These are phyloP conservation scores for Priceomyces carsonii DNA, from an alignment of 805 yeast genomes.

Conservation along the genomic window DNA sequence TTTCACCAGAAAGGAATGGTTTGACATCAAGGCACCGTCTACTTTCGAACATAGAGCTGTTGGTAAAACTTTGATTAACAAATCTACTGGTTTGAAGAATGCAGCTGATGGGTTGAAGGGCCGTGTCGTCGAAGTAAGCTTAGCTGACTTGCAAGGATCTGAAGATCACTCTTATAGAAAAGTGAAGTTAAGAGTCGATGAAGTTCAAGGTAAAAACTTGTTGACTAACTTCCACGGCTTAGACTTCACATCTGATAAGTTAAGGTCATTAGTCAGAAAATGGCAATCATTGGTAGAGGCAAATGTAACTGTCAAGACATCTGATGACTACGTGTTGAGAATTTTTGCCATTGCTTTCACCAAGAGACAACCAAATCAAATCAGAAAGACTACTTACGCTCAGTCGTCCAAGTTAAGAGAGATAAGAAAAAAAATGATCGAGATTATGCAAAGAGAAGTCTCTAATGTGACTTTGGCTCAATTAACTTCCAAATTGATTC, in stretches of 20 bases:
- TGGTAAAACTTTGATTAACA: constrained; percentile 98
- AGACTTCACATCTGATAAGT: constrained; percentile 97
- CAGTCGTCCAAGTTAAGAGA: constrained; percentile 97
- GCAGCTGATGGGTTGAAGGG: constrained; percentile 98
- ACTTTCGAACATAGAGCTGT: constrained; percentile 98
- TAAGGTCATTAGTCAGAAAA: constrained; percentile 96
- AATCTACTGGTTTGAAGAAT: constrained; percentile 95
- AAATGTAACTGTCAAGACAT: constrained; percentile 95
- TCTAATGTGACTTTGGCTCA: constrained; percentile 93
- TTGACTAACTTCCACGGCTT: constrained; percentile 99
- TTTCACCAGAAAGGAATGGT: constrained; percentile 99
- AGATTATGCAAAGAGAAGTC: constrained; percentile 95
- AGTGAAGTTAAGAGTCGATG: constrained; percentile 96
- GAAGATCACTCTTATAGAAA: constrained; percentile 99
- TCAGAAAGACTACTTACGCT: constrained; percentile 97
- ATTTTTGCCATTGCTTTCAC: constrained; percentile 98
- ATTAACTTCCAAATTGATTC: constrained; percentile 94
- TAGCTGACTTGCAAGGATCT: constrained; percentile 97
- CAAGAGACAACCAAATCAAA: constrained; percentile 94
- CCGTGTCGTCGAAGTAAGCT: constrained; percentile 92
- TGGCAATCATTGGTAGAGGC: constrained; percentile 99
- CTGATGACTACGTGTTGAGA: constrained; percentile 97
- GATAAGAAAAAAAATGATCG: constrained; percentile 95
- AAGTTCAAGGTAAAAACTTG: constrained; percentile 98
- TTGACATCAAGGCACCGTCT: constrained; percentile 97